phyloP scores from a whole-genome alignment of 192 early-diverging fungal genomes.

The Pecoramyces ruminantium region DNA sequence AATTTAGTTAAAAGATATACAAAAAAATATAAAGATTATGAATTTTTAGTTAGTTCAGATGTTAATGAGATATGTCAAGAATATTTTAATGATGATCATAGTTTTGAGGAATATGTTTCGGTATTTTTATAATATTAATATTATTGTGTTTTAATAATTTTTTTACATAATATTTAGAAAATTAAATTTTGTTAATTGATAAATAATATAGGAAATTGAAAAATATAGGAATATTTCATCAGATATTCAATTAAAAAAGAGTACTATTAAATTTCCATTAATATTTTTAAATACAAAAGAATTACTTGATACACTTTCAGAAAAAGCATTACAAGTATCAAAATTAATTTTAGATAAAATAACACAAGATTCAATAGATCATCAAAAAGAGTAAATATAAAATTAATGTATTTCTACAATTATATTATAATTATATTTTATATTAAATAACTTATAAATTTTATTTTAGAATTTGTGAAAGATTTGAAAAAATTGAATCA shows the following conservation, averaged over 20 bases:
- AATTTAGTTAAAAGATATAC: conserved; percentile 22
- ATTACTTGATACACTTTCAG: conserved; percentile 22
- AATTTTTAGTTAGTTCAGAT: conserved; percentile 14
- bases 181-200: too few relatives aligned
- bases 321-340: conserved; percentile 18
- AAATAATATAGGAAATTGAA: conserved; percentile 23
- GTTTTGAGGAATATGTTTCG: conserved; percentile 30
- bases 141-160: too few relatives aligned
- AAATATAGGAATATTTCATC: conserved; percentile 17
- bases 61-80: conserved; percentile 9
- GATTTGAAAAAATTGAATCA: conserved; percentile 30
- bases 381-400: conserved; percentile 19
- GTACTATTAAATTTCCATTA: conserved; percentile 26
- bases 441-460: not conserved
- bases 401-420: too few relatives aligned
- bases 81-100: conserved; percentile 23
- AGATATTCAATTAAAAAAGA: conserved; percentile 16
- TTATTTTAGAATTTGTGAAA: conserved; percentile 21
- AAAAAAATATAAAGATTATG: conserved; percentile 20
- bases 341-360: conserved; percentile 26
- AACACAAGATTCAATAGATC: conserved; percentile 22
- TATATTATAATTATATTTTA: conserved; percentile 1
- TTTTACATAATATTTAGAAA: too few relatives aligned
- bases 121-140: too few relatives aligned
- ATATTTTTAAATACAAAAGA: conserved; percentile 29